Evolutionary conservation across 2,329 filamentous ascomycete genomes (phyloP).

Genomic region (Sporothrix pseudoabietina): DNA sequence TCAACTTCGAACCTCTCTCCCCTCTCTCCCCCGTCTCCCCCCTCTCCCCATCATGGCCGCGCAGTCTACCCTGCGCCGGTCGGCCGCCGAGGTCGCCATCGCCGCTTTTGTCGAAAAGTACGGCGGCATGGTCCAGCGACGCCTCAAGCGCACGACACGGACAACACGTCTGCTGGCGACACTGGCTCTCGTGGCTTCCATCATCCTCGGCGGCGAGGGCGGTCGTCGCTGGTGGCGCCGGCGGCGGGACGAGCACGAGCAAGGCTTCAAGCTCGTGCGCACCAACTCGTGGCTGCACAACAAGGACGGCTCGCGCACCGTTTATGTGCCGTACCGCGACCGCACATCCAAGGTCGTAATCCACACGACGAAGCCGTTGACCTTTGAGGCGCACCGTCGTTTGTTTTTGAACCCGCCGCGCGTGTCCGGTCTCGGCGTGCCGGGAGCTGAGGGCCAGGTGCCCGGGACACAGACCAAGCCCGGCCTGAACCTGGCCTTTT

Average conservation of each 20-base stretch:
- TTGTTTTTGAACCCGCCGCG: conserved; percentile 90
- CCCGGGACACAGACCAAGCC: conserved; percentile 90
- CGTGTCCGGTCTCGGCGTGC: conserved; percentile 74
- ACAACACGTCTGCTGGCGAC: conserved; percentile 75
- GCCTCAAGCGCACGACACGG: conserved; percentile 66
- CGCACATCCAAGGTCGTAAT: conserved; percentile 90
- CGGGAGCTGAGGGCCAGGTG: conserved; percentile 70
- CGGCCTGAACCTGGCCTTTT: conserved; percentile 89
- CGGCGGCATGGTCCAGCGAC: conserved; percentile 53
- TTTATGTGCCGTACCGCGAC: conserved; percentile 91
- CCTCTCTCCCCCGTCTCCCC: not conserved
- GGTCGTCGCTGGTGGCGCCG: conserved; percentile 75
- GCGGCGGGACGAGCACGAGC: conserved; percentile 74
- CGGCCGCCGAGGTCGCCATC: conserved; percentile 67
- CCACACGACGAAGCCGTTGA: conserved; percentile 83
- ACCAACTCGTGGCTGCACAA: conserved; percentile 91
- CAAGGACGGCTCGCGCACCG: conserved; percentile 91
- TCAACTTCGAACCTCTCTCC: not conserved
- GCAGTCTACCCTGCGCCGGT: conserved; percentile 78
- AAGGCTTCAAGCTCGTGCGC: conserved; percentile 77
- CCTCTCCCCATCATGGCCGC: conserved; percentile 67
- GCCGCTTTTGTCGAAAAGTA: conserved; percentile 65
- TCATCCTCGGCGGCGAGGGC: conserved; percentile 78
- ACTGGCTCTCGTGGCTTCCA: conserved; percentile 72
- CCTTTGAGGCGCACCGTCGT: conserved; percentile 92